Evolutionary conservation across 768 basidiomycete genomes (phyloP), one percentile per base, ranked within the genome.

Genomic region (Paxillus ammoniavirescens): DNA sequence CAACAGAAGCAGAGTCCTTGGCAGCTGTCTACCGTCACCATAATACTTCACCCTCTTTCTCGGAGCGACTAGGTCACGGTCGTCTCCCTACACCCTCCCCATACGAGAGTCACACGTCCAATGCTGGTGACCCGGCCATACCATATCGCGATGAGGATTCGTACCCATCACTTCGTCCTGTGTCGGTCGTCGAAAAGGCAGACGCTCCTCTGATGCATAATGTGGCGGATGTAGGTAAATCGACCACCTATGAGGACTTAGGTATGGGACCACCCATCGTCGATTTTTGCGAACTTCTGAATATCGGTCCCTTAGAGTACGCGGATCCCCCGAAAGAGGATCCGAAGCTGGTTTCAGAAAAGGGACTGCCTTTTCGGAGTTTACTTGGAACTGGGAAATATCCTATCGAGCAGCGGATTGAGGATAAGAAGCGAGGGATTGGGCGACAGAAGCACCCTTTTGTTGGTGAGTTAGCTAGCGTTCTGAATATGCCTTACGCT

Each of bases 351-450:
- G 50, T 65, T 14, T 55, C 65, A n/a, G 77, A 78, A 58, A 81
- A 81, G 57, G 66, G 65, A 2, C 69, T 65, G 3, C 71, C 75
- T 4, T 70, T 83, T 4, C 62, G 63, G 8, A 71, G 63, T 44
- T 73, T 84, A 35, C 52, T 85, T n/a, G 72, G 73, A 12, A 61
- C 62, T 35, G 81, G 77, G 9, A 76, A 72, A 53, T 85, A 86
- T 53, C 87, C 88, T 5, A 38, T 89, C 30, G 82, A 89, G 56
- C 88, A 95, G 63, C 81, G 87, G 46, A 93, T 97, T 64, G 89
- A 94, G 64, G 79, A 91, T 64, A 96, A 96, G 77, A 88, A 82
- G 65, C 79, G 87, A 30, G 92, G 93, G 1, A 80, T 96, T 45
- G 89, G 89, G 7, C 79, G 90, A 18, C 96, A 98, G 71, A 81